phyloP scores from a whole-genome alignment of 2,329 filamentous ascomycete genomes.

The Bipolaris gigantea region DNA sequence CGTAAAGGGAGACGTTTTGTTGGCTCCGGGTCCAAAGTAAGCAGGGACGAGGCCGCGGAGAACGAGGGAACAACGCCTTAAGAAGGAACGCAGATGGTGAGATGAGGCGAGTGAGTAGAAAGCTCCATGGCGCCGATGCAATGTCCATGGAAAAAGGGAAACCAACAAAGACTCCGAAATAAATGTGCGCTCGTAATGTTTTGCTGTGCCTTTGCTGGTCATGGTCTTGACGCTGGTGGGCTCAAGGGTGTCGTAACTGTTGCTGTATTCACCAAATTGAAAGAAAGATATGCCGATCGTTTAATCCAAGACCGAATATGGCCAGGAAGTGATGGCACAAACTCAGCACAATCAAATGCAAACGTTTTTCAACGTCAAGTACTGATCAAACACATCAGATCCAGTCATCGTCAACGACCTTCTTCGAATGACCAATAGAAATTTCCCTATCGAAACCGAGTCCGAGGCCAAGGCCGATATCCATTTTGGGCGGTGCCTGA shows the following conservation, averaged over 20 bases:
- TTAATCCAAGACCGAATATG: background rate
- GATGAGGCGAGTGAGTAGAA: background rate
- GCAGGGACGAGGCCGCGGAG: background rate
- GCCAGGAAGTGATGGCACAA: background rate
- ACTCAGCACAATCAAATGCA: background rate
- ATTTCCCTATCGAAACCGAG: slow-evolving; percentile 39
- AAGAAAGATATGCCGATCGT: background rate
- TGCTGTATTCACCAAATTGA: background rate
- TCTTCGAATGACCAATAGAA: slow-evolving; percentile 16
- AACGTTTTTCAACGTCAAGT: background rate
- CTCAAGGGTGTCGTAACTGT: background rate
- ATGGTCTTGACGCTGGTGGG: background rate
- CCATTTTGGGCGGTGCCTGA: slow-evolving; percentile 45
- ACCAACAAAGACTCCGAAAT: background rate
- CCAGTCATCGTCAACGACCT: slow-evolving; percentile 37
- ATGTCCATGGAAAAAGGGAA: background rate
- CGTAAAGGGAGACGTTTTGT: background rate
- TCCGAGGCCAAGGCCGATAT: slow-evolving; percentile 34
- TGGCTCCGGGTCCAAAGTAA: background rate
- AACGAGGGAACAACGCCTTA: background rate
- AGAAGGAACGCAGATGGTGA: background rate
- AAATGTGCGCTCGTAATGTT: slow-evolving; percentile 1
- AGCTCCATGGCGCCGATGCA: background rate
- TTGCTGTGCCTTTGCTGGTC: background rate
- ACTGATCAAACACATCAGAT: slow-evolving; percentile 22